Evolutionary conservation across 2,329 filamentous ascomycete species (phyloP).

Genomic region (Knufia petricola): DNA sequence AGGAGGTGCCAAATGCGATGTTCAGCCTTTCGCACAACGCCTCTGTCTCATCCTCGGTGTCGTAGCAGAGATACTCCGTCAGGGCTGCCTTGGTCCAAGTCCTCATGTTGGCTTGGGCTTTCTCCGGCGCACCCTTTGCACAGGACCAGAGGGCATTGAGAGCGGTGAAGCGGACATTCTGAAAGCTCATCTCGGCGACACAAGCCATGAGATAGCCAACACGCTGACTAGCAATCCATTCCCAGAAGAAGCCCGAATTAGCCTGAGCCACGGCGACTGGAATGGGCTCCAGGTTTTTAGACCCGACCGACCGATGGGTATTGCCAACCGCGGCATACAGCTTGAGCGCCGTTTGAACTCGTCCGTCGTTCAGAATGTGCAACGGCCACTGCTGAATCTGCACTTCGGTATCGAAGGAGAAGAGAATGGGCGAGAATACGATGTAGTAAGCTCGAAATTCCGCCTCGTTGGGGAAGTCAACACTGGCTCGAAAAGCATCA

Average conservation of each 20-base stretch:
- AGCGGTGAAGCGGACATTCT: conserved; percentile 46
- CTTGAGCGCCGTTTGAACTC: conserved; percentile 48
- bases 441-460: conserved; percentile 57
- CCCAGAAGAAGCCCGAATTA: conserved; percentile 51
- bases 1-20: conserved; percentile 37
- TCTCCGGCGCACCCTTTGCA: conserved; percentile 40
- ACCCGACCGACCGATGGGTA: conserved; percentile 30
- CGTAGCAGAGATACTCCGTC: conserved; percentile 45
- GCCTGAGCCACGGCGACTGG: conserved; percentile 47
- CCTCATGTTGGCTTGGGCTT: conserved; percentile 40
- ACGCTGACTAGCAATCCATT: conserved; percentile 43
- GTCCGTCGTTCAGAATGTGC: conserved; percentile 40
- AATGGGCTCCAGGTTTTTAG: conserved; percentile 40
- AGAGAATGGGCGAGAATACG: conserved; percentile 44
- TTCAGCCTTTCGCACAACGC: conserved; percentile 46
- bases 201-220: conserved; percentile 56
- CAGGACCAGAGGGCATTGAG: conserved; percentile 47
- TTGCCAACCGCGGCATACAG: conserved; percentile 48
- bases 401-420: conserved; percentile 46
- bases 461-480: conserved; percentile 48
- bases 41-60: conserved; percentile 44
- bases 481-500: conserved; percentile 43
- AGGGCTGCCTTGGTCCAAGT: conserved; percentile 50
- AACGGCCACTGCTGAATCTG: conserved; percentile 47
- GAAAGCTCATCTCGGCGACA: conserved; percentile 55